A percentile compares a stretch with the other conserved stretches of the same genome.
Conservation (phyloP, 495 filamentous ascomycete species). For the Annulohypoxylon moriforme region DNA sequence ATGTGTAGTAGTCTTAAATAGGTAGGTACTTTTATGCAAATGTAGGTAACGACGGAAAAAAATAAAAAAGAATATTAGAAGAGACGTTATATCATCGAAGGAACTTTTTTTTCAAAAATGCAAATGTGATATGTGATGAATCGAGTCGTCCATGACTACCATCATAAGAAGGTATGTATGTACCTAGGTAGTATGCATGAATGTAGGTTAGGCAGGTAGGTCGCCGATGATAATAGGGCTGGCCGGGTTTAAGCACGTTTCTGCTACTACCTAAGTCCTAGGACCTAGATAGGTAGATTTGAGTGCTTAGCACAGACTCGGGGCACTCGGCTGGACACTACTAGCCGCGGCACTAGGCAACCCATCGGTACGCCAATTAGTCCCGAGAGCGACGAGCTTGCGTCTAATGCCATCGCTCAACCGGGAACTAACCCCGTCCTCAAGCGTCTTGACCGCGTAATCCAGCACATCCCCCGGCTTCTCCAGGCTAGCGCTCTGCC, state of each 20-base stretch:
- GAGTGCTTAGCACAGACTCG: constrained; percentile 14
- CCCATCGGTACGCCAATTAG: constrained; percentile 47
- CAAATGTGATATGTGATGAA: neutral
- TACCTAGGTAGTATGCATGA: no score
- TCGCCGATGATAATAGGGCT: neutral
- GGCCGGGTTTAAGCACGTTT: neutral
- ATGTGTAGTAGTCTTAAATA: constrained; percentile 8
- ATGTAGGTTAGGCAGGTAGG: neutral
- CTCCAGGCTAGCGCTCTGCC: constrained; percentile 47
- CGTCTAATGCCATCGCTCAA: constrained; percentile 61
- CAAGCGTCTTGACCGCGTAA: constrained; percentile 58
- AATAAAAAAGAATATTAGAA: constrained; percentile 6
- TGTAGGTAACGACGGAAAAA: neutral
- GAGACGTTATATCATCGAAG: constrained; percentile 14
- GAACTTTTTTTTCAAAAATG: neutral
- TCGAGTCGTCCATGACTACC: neutral
- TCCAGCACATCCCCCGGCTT: constrained; percentile 56
- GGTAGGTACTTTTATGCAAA: constrained; percentile 6
- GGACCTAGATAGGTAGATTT: neutral
- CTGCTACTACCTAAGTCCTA: no score
- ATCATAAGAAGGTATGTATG: neutral
- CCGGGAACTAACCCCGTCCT: constrained; percentile 54
- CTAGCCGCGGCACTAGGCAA: constrained; percentile 9
- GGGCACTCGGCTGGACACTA: neutral
- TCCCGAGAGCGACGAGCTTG: constrained; percentile 54